A percentile compares a stretch with the other conserved stretches of the same genome.
phyloP scores from a whole-genome alignment of 768 basidiomycete genomes.

The Phaffia tasmanica region DNA sequence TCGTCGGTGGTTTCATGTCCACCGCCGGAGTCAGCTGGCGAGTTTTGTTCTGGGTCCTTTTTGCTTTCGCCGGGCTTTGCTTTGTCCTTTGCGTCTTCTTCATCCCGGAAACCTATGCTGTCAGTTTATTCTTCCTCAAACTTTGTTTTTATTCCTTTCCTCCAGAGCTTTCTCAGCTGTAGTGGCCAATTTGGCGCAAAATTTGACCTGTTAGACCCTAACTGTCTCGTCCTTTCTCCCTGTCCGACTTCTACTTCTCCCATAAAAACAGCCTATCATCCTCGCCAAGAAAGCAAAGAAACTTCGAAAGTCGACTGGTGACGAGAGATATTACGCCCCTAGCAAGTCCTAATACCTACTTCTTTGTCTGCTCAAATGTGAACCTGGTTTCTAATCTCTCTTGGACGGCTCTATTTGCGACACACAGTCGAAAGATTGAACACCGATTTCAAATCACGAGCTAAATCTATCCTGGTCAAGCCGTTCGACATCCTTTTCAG shows the following conservation, averaged over 20 bases:
- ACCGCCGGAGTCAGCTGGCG: constrained; percentile 14
- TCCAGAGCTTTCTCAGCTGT: too few species aligned
- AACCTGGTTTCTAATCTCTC: constrained; percentile 22
- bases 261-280: constrained; percentile 34
- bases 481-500: constrained; percentile 37
- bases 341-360: background rate
- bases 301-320: constrained; percentile 36
- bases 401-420: constrained; percentile 35
- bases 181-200: too few species aligned
- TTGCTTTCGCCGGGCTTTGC: constrained; percentile 32
- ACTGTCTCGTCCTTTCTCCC: too few species aligned
- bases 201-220: too few species aligned
- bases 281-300: constrained; percentile 36
- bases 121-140: constrained; percentile 19
- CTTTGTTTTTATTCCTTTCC: constrained; percentile 19
- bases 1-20: constrained; percentile 35
- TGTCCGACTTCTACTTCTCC: background rate
- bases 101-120: constrained; percentile 31
- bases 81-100: constrained; percentile 22
- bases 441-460: constrained; percentile 28
- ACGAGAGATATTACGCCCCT: constrained; percentile 35
- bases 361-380: background rate
- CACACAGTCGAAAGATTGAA: constrained; percentile 17
- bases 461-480: constrained; percentile 35
- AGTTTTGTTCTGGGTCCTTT: constrained; percentile 22